Evolutionary conservation across 2,329 filamentous ascomycete species (phyloP), one percentile per base, ranked within the genome.

Genomic region (Cadophora malorum): DNA sequence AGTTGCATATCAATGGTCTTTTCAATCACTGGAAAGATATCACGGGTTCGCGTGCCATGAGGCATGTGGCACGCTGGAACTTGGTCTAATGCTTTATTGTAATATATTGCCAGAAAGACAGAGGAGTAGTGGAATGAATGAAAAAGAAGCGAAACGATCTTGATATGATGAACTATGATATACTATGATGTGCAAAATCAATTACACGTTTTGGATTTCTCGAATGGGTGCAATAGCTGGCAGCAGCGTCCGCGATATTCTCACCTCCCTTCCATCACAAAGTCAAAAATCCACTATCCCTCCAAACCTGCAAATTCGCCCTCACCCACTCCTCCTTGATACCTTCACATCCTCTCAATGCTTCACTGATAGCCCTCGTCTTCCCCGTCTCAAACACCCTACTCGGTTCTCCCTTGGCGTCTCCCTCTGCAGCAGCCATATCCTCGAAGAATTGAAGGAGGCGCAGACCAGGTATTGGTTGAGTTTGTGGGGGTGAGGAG

Each of bases 371-470:
- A 5, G 12, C 21, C 56, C 47, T 41, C 12, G 71, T 74, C 61
- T 73, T 74, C 33, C 25, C 53, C 23, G 73, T 75, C 38, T 74
- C 71, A 59, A 75, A 76, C 0, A 70, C 3, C 49, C 69, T 73
- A 41, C 41, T 55, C 23, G 65, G 53, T 50, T 65, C 58, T 16
- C 59, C 56, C 21, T 49, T 60, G 9, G 67, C n/a, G n/a, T 14
- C 45, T 21, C 45, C n/a, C 64, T 59, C 14, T 10, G 47, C 49
- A 4, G 21, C 23, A n/a, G 63, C 71, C 73, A 76, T 73, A 19
- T 64, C 55, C 49, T 76, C 75, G 59, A 76, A 76, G 35, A 76
- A 73, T 3, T 65, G 65, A 1, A 76, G 59, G 3, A 76, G 58
- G 50, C 68, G 70, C 23, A 75, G 55, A 2, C 72, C 75, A 8